A percentile compares a stretch with the other conserved stretches of the same genome.
Evolutionary conservation across 768 basidiomycete species (phyloP).

Genomic region (Russula olivacea): DNA sequence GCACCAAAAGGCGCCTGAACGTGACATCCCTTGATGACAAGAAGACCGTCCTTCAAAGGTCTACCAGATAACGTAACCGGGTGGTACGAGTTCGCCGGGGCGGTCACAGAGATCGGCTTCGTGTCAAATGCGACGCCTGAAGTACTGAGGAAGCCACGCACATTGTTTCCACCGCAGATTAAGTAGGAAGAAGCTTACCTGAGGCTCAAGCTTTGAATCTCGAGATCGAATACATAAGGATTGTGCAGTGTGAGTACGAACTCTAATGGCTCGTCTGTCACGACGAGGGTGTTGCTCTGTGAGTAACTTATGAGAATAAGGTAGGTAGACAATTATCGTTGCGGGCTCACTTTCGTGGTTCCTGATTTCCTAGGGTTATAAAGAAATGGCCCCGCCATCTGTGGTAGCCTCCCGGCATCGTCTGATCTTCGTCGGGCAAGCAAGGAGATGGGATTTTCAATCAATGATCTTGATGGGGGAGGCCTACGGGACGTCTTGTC

Average conservation of each 20-base stretch:
- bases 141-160: slow-evolving; percentile 47
- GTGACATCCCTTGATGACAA: slow-evolving; percentile 72
- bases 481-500: slow-evolving; percentile 41
- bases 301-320: slow-evolving; percentile 4
- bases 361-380: slow-evolving; percentile 79
- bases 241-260: slow-evolving; percentile 83
- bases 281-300: slow-evolving; percentile 58
- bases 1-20: slow-evolving; percentile 72
- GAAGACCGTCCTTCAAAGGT: slow-evolving; percentile 55
- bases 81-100: slow-evolving; percentile 74
- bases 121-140: slow-evolving; percentile 73
- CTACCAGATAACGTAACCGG: slow-evolving; percentile 64
- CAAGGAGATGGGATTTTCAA: slow-evolving; percentile 62
- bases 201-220: slow-evolving; percentile 72
- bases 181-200: slow-evolving; percentile 47
- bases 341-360: slow-evolving; percentile 47
- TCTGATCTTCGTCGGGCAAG: slow-evolving; percentile 40
- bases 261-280: slow-evolving; percentile 79
- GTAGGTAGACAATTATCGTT: neutral
- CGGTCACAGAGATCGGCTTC: slow-evolving; percentile 51
- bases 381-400: slow-evolving; percentile 73
- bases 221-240: slow-evolving; percentile 88
- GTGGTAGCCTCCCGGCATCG: slow-evolving; percentile 38
- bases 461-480: slow-evolving; percentile 60
- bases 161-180: neutral